Conservation (phyloP, 78 protist genomes). For the Dictyostelium intermedium region DNA sequence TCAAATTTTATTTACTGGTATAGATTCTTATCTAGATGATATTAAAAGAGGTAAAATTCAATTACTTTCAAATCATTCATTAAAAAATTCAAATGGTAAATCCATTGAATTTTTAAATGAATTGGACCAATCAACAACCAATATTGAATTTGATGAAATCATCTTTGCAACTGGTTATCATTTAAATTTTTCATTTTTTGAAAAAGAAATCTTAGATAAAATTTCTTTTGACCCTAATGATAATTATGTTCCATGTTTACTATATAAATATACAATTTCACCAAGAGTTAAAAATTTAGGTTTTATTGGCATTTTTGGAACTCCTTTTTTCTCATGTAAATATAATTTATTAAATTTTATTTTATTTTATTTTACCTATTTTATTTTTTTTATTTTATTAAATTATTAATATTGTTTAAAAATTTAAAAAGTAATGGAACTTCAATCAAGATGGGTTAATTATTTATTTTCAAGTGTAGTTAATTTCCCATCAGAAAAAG, state of each 20-base stretch:
- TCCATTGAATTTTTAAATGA: background rate
- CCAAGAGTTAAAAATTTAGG: background rate
- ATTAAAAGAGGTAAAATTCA: background rate
- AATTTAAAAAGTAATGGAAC: background rate
- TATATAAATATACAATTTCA: background rate
- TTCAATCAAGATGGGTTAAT: background rate
- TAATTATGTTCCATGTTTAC: background rate
- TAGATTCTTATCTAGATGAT: background rate
- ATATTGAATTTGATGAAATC: background rate
- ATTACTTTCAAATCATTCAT: background rate
- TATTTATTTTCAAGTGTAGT: background rate
- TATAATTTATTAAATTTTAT: background rate
- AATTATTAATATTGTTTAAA: background rate
- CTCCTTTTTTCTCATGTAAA: background rate
- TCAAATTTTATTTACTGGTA: background rate
- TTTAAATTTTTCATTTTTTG: background rate
- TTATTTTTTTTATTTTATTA: too few relatives aligned
- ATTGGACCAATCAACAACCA: background rate
- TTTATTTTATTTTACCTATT: too few relatives aligned
- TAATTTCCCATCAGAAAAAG: background rate
- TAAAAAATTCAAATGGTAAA: background rate
- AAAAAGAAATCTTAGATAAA: background rate
- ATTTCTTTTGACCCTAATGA: background rate
- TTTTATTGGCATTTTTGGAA: background rate
- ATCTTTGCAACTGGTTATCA: background rate